Evolutionary conservation across 768 basidiomycete genomes (phyloP).

Genomic region (Mycena latifolia): DNA sequence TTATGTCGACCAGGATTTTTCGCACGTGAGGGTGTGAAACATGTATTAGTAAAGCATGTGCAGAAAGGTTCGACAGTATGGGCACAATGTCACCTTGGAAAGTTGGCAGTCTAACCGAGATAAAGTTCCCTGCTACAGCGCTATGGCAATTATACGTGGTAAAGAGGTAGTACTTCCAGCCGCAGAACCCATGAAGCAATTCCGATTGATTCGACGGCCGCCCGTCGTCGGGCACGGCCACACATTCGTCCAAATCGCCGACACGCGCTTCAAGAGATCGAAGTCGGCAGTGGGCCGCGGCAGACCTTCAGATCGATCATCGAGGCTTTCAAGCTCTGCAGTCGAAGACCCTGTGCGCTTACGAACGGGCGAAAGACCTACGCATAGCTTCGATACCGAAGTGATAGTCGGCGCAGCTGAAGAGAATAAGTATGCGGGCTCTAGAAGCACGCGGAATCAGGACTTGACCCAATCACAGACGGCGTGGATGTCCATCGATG

Average conservation of each 20-base stretch:
- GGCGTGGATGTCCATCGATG: slow-evolving; percentile 81
- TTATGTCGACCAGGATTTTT: too few species aligned
- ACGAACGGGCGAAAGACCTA: slow-evolving; percentile 49
- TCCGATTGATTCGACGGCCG: too few species aligned
- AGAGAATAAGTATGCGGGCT: slow-evolving; percentile 81
- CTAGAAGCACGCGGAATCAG: slow-evolving; percentile 88
- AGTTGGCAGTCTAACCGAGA: too few species aligned
- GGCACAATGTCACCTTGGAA: too few species aligned
- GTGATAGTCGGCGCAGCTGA: slow-evolving; percentile 72
- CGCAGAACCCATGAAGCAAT: too few species aligned
- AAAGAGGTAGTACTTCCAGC: too few species aligned
- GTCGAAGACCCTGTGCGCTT: slow-evolving; percentile 1
- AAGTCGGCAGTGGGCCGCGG: slow-evolving; percentile 84
- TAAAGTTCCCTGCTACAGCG: too few species aligned
- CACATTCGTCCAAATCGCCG: slow-evolving; percentile 86
- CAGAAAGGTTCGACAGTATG: too few species aligned
- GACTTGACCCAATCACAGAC: slow-evolving; percentile 88
- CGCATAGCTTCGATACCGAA: slow-evolving; percentile 80
- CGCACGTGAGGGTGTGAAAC: too few species aligned
- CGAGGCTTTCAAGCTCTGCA: slow-evolving; percentile 73
- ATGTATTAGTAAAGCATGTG: too few species aligned
- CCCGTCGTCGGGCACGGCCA: neutral
- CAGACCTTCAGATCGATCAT: slow-evolving; percentile 78
- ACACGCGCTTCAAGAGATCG: slow-evolving; percentile 81
- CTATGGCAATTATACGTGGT: too few species aligned